These are phyloP conservation scores for Flaveria robusta DNA, from an alignment of 129 eudicot species.

Conservation along the genomic window DNA sequence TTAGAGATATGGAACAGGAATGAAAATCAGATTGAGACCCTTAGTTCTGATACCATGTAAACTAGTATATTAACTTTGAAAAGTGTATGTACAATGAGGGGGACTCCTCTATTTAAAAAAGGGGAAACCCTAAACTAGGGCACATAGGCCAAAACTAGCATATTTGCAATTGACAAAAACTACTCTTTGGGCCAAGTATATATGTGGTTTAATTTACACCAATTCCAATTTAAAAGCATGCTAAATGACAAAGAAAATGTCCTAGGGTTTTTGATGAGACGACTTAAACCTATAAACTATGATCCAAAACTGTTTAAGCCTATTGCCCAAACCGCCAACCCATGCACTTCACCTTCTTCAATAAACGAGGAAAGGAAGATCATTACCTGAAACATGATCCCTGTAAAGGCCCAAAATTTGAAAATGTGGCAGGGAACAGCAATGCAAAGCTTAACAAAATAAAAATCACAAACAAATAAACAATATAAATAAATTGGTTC, in stretches of 20 bases:
- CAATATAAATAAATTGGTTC: background rate
- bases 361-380: background rate
- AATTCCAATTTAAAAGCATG: too few relatives aligned
- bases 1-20: too few relatives aligned
- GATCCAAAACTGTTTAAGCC: background rate
- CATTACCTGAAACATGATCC: slow-evolving; percentile 88
- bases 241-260: background rate
- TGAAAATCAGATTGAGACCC: too few relatives aligned
- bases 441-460: slow-evolving; percentile 68
- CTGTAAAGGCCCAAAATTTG: slow-evolving; percentile 90
- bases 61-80: too few relatives aligned
- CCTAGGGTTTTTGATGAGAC: background rate
- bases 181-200: too few relatives aligned
- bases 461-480: background rate
- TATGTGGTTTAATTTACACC: too few relatives aligned
- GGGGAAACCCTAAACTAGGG: too few relatives aligned
- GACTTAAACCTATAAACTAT: background rate
- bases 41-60: too few relatives aligned
- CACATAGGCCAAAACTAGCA: too few relatives aligned
- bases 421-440: slow-evolving; percentile 92
- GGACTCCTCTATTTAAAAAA: too few relatives aligned
- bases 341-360: background rate
- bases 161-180: too few relatives aligned
- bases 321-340: background rate
- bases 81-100: too few relatives aligned